phyloP scores from a whole-genome alignment of 164 flowering plant species.

The Umbellularia californica region DNA sequence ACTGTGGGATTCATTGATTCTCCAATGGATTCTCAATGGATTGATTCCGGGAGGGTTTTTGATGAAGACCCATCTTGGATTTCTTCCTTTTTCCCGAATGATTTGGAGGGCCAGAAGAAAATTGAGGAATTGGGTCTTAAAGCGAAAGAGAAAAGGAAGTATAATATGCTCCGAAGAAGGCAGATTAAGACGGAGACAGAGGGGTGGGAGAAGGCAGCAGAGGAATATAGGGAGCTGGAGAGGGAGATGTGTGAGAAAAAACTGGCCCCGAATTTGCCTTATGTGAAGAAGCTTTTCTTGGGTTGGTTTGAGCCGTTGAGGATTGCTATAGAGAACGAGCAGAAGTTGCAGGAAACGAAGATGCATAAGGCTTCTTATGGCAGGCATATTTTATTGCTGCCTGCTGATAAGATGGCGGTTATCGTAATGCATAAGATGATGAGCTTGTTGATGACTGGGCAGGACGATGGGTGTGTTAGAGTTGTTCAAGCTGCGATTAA shows the following conservation, averaged over 20 bases:
- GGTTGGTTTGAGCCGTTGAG: slow-evolving; percentile 93
- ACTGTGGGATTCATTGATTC: slow-evolving; percentile 24
- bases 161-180: slow-evolving; percentile 54
- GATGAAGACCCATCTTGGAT: slow-evolving; percentile 77
- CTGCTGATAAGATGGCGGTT: slow-evolving; percentile 89
- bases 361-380: slow-evolving; percentile 61
- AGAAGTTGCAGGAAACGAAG: slow-evolving; percentile 38
- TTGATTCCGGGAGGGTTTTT: slow-evolving; percentile 33
- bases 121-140: slow-evolving; percentile 12
- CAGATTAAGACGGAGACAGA: slow-evolving; percentile 82
- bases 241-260: slow-evolving; percentile 76
- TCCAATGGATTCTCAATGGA: slow-evolving; percentile 14
- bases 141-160: slow-evolving; percentile 47
- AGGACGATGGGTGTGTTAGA: slow-evolving; percentile 51
- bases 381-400: slow-evolving; percentile 56
- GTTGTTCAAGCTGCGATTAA: slow-evolving; percentile 78
- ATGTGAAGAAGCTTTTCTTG: slow-evolving; percentile 59
- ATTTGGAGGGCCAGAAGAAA: slow-evolving; percentile 9
- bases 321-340: slow-evolving; percentile 63
- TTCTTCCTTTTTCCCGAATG: slow-evolving; percentile 30
- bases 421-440: slow-evolving; percentile 95
- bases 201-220: slow-evolving; percentile 80
- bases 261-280: slow-evolving; percentile 82
- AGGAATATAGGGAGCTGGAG: slow-evolving; percentile 69
- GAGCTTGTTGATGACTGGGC: slow-evolving; percentile 64